A percentile compares a stretch with the other conserved stretches of the same genome.
These are phyloP conservation scores for Bauhinia variegata DNA, from an alignment of 306 rosid species.

Conservation along the genomic window DNA sequence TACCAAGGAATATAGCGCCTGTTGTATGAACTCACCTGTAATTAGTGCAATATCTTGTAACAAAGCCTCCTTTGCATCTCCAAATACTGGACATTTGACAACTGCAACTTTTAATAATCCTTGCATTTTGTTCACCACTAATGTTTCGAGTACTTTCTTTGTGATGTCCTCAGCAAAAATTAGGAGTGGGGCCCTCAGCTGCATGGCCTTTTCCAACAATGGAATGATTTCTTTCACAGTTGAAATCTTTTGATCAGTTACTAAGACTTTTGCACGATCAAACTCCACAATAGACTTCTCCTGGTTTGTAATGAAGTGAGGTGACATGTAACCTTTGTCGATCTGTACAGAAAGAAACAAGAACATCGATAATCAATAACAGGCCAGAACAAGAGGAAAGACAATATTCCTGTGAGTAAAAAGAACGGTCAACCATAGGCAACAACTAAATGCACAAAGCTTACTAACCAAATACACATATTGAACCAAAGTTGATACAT, in stretches of 20 bases:
- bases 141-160: constrained; percentile 71
- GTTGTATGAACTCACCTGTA: constrained; percentile 66
- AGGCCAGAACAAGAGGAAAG: constrained; percentile 7
- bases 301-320: constrained; percentile 89
- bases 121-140: constrained; percentile 82
- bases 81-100: constrained; percentile 85
- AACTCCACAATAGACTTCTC: constrained; percentile 85
- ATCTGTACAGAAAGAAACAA: constrained; percentile 57
- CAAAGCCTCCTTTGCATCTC: constrained; percentile 78
- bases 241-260: constrained; percentile 92
- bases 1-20: constrained; percentile 13
- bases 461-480: constrained; percentile 14
- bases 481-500: not conserved
- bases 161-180: constrained; percentile 91
- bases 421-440: not conserved
- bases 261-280: constrained; percentile 82
- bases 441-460: constrained; percentile 10
- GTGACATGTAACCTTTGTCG: constrained; percentile 92
- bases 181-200: constrained; percentile 84
- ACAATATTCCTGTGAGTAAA: constrained; percentile 15
- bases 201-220: constrained; percentile 82
- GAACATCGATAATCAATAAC: constrained; percentile 13
- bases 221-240: constrained; percentile 79
- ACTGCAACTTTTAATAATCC: constrained; percentile 87
- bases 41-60: constrained; percentile 94